Conservation (phyloP, 2,329 filamentous ascomycete genomes). For the Colletotrichum aenigma region DNA sequence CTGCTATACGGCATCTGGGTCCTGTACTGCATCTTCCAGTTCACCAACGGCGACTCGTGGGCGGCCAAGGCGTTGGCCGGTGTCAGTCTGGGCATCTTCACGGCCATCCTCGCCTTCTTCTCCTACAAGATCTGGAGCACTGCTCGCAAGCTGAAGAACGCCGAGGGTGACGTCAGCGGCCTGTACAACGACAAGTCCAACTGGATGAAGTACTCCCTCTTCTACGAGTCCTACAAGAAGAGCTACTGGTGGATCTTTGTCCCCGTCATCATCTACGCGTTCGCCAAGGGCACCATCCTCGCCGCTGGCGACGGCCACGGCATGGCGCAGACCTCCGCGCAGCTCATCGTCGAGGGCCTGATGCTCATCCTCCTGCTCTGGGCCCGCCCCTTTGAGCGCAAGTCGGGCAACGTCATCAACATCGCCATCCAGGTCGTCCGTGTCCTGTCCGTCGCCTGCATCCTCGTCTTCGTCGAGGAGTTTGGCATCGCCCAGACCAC, state of each 20-base stretch:
- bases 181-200: constrained; percentile 87
- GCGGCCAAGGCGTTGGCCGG: constrained; percentile 84
- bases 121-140: constrained; percentile 81
- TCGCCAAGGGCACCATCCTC: constrained; percentile 85
- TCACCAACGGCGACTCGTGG: constrained; percentile 93
- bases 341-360: constrained; percentile 79
- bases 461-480: constrained; percentile 92
- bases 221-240: constrained; percentile 95
- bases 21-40: constrained; percentile 94
- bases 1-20: constrained; percentile 95
- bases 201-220: constrained; percentile 95
- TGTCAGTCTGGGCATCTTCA: constrained; percentile 82
- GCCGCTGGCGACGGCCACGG: constrained; percentile 87
- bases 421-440: constrained; percentile 89
- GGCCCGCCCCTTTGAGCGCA: constrained; percentile 85
- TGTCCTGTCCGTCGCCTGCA: constrained; percentile 85
- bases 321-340: constrained; percentile 77
- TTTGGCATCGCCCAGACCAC: constrained; percentile 89
- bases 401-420: constrained; percentile 91
- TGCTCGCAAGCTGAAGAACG: constrained; percentile 74
- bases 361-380: constrained; percentile 83
- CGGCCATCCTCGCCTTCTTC: constrained; percentile 80
- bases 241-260: constrained; percentile 98
- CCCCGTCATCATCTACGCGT: constrained; percentile 87
- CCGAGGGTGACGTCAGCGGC: constrained; percentile 72